Conservation (phyloP, 2,329 filamentous ascomycete genomes). For the Botrytis byssoidea region DNA sequence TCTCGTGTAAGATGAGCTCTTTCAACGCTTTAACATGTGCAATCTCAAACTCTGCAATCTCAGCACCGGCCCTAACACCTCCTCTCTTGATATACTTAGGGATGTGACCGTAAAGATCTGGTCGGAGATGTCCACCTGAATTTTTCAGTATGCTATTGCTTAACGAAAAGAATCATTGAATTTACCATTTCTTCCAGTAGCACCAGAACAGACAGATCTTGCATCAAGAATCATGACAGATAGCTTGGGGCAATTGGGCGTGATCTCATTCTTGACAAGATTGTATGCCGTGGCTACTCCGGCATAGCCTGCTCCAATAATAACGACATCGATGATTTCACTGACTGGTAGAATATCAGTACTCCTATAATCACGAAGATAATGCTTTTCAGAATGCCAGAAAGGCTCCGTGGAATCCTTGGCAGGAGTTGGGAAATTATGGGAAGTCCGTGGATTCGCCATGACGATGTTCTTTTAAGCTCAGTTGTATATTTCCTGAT, state of each 20-base stretch:
- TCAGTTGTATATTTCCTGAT: too few species aligned
- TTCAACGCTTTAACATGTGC: slow-evolving; percentile 42
- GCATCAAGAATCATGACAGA: slow-evolving; percentile 70
- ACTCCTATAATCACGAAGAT: slow-evolving; percentile 24
- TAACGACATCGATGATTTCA: slow-evolving; percentile 25
- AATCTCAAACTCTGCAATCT: slow-evolving; percentile 41
- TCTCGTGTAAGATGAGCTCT: slow-evolving; percentile 41
- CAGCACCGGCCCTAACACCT: neutral
- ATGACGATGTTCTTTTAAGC: neutral
- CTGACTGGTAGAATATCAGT: slow-evolving; percentile 24
- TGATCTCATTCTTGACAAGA: slow-evolving; percentile 42
- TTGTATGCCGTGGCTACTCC: slow-evolving; percentile 29
- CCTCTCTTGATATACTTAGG: slow-evolving; percentile 4
- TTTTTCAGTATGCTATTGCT: neutral
- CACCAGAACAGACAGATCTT: slow-evolving; percentile 75
- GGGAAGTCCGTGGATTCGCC: neutral
- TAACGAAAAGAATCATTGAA: accelerated
- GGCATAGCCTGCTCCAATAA: slow-evolving; percentile 28
- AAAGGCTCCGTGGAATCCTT: slow-evolving; percentile 12
- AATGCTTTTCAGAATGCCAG: slow-evolving; percentile 24
- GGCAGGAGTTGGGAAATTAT: neutral
- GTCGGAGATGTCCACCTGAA: slow-evolving; percentile 3
- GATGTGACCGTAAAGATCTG: slow-evolving; percentile 20
- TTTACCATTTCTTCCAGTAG: slow-evolving; percentile 63
- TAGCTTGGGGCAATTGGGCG: slow-evolving; percentile 25